Conservation (phyloP, 2,329 filamentous ascomycete genomes). For the Lasiodiplodia gonubiensis region DNA sequence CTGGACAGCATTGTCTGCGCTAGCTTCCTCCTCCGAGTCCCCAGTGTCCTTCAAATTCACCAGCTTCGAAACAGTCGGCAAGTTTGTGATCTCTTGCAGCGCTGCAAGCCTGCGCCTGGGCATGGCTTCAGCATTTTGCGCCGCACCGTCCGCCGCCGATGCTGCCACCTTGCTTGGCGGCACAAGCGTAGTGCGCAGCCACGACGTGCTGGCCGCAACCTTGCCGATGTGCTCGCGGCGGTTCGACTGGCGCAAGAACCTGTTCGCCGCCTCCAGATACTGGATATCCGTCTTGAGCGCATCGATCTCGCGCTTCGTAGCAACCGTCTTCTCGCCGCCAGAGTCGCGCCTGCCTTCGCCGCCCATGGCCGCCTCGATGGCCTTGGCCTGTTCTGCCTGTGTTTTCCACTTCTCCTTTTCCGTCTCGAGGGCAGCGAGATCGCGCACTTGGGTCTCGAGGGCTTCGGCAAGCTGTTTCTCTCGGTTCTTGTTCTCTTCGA, state of each 20-base stretch:
- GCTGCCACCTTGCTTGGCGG: conserved; percentile 8
- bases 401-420: conserved; percentile 29
- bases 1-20: background rate
- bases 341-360: conserved; percentile 18
- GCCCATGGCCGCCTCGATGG: conserved; percentile 19
- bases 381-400: conserved; percentile 27
- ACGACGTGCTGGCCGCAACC: conserved; percentile 7
- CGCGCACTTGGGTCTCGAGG: conserved; percentile 23
- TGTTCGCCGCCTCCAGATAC: conserved; percentile 26
- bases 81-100: conserved; percentile 21
- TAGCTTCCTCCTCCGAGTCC: conserved; percentile 1
- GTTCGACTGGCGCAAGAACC: conserved; percentile 24
- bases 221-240: conserved; percentile 21
- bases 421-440: conserved; percentile 25
- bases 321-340: conserved; percentile 28
- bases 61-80: conserved; percentile 15
- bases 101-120: conserved; percentile 13
- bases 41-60: conserved; percentile 9
- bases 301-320: conserved; percentile 29
- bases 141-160: background rate
- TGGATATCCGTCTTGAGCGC: conserved; percentile 25
- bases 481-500: conserved; percentile 23
- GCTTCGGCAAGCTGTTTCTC: conserved; percentile 27
- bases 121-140: conserved; percentile 1
- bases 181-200: conserved; percentile 16